phyloP scores from a whole-genome alignment of 306 rosid species.

The Prunus mume region DNA sequence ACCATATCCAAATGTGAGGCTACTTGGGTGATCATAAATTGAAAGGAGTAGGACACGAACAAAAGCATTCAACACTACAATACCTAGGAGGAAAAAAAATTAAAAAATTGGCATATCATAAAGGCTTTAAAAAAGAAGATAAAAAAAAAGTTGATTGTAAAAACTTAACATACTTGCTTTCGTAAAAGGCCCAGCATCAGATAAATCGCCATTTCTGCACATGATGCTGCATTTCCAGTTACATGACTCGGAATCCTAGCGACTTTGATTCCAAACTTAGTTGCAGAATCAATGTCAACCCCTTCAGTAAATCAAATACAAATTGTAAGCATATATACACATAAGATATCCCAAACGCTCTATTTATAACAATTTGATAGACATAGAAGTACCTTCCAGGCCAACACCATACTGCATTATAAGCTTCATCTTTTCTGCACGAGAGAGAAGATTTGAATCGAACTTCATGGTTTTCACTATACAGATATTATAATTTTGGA shows the following conservation, averaged over 20 bases:
- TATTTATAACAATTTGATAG: not conserved
- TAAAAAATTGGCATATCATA: not conserved
- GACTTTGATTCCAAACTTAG: slow-evolving; percentile 78
- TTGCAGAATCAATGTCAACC: slow-evolving; percentile 87
- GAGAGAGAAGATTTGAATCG: slow-evolving; percentile 56
- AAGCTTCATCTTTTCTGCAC: slow-evolving; percentile 70
- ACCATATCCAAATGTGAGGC: not conserved
- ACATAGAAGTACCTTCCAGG: slow-evolving; percentile 61
- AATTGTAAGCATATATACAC: not conserved
- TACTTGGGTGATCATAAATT: not conserved
- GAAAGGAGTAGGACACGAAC: not conserved
- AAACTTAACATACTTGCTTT: slow-evolving; percentile 63
- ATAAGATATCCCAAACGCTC: not conserved
- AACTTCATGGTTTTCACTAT: slow-evolving; percentile 58
- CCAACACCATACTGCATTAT: slow-evolving; percentile 93
- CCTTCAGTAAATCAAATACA: slow-evolving; percentile 44
- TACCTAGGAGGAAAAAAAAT: not conserved
- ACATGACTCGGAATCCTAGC: slow-evolving; percentile 70
- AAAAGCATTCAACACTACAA: not conserved
- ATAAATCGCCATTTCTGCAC: slow-evolving; percentile 94
- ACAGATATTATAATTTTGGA: slow-evolving; percentile 62
- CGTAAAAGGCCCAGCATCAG: slow-evolving; percentile 82
- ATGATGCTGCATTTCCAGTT: slow-evolving; percentile 81
- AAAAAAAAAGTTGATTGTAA: not conserved
- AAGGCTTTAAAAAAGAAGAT: not conserved